These are phyloP conservation scores for Suhomyces pyralidae DNA, from an alignment of 805 yeast species.

Conservation along the genomic window DNA sequence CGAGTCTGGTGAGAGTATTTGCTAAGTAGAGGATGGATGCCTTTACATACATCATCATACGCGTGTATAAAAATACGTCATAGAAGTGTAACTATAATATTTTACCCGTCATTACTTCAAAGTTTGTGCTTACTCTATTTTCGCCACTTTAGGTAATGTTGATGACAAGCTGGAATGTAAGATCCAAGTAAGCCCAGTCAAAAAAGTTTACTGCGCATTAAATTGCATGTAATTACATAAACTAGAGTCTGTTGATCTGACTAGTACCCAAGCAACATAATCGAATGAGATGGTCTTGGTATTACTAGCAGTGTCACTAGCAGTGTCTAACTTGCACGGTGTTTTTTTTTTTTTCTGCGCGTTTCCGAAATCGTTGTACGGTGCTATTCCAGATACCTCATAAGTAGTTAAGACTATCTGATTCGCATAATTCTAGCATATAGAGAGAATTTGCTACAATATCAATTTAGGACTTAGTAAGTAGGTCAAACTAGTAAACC, in stretches of 20 bases:
- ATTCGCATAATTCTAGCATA: no score
- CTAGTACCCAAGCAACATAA: neutral
- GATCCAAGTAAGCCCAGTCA: neutral
- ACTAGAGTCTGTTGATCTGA: neutral
- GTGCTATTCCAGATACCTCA: neutral
- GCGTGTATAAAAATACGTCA: neutral
- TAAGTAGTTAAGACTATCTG: neutral
- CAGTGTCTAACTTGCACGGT: no score
- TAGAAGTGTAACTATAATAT: no score
- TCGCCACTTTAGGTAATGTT: neutral
- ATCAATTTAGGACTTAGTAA: neutral
- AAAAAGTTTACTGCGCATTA: neutral
- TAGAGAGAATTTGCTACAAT: neutral
- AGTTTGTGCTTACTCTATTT: no score
- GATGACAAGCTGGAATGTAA: neutral
- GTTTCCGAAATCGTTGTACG: no score
- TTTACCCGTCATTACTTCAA: neutral
- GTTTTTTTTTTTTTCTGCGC: neutral
- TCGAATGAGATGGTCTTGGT: neutral
- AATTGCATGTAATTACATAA: neutral
- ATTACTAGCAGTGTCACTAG: neutral
- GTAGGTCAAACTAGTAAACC: neutral
- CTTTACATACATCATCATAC: neutral
- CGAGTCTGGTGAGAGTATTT: neutral
- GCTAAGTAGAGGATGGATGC: neutral